phyloP scores from a whole-genome alignment of 2,329 filamentous ascomycete species.

The Trematosphaeria pertusa region DNA sequence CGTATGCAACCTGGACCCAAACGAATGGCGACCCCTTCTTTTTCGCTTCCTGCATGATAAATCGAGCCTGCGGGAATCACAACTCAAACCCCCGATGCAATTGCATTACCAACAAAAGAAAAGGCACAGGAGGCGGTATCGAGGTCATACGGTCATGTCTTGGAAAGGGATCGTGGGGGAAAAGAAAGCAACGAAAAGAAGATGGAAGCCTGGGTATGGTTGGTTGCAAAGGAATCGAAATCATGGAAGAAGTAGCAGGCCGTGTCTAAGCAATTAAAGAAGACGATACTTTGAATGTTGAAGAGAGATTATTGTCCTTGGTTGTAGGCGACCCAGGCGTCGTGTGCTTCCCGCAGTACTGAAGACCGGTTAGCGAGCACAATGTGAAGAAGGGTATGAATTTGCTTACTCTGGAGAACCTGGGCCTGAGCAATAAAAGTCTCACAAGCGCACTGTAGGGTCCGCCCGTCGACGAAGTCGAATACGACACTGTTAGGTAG shows the following conservation, averaged over 20 bases:
- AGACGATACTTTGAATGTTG: constrained; percentile 8
- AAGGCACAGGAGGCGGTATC: constrained; percentile 10
- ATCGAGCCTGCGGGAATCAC: background rate
- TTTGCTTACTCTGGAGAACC: constrained; percentile 43
- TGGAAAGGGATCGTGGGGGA: constrained; percentile 4
- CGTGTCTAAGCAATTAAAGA: constrained; percentile 13
- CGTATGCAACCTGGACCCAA: constrained; percentile 6
- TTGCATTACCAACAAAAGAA: constrained; percentile 21
- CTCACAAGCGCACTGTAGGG: constrained; percentile 65
- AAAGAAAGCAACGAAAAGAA: constrained; percentile 13
- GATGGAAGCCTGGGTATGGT: constrained; percentile 23
- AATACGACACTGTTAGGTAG: constrained; percentile 82
- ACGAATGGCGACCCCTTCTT: background rate
- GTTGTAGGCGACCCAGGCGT: constrained; percentile 44
- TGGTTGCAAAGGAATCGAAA: constrained; percentile 13
- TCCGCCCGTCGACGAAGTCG: constrained; percentile 67
- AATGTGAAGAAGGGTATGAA: background rate
- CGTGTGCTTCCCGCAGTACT: constrained; percentile 48
- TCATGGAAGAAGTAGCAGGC: constrained; percentile 6
- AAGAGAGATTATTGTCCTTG: constrained; percentile 25
- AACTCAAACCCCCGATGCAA: constrained; percentile 10
- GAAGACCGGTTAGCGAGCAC: background rate
- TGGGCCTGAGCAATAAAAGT: constrained; percentile 41
- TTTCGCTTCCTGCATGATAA: background rate
- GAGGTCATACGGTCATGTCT: constrained; percentile 24